These are phyloP conservation scores for Ceratobasidium sp. DNA, from an alignment of 1,284 basidiomycete species.

Conservation along the genomic window DNA sequence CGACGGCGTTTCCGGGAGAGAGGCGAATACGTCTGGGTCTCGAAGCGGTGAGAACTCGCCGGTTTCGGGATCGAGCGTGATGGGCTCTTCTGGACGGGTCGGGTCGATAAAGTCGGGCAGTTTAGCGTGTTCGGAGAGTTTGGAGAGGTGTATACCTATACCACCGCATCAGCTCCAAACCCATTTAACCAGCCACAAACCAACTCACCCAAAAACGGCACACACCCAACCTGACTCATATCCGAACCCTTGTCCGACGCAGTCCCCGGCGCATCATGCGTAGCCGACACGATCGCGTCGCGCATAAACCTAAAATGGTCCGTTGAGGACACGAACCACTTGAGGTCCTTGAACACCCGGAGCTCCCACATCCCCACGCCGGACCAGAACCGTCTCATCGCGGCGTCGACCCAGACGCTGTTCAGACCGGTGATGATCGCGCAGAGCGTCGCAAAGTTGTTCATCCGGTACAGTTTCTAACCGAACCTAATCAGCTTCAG, in stretches of 20 bases:
- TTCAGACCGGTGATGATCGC: slow-evolving; percentile 86
- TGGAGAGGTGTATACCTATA: slow-evolving; percentile 81
- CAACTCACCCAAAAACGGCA: slow-evolving; percentile 81
- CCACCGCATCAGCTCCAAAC: slow-evolving; percentile 37
- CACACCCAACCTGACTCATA: slow-evolving; percentile 65
- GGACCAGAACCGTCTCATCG: slow-evolving; percentile 77
- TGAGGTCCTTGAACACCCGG: slow-evolving; percentile 82
- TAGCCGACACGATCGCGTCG: slow-evolving; percentile 63
- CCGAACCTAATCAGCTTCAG: neutral
- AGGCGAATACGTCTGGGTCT: slow-evolving; percentile 80
- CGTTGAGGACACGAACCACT: slow-evolving; percentile 73
- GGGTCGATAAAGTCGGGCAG: slow-evolving; percentile 87
- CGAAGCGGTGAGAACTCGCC: slow-evolving; percentile 74
- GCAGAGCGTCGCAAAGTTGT: slow-evolving; percentile 84
- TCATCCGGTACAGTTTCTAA: slow-evolving; percentile 85
- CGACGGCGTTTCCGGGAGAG: slow-evolving; percentile 75
- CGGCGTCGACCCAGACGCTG: slow-evolving; percentile 76
- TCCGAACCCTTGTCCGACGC: slow-evolving; percentile 9
- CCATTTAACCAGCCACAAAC: neutral
- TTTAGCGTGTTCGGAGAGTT: slow-evolving; percentile 73
- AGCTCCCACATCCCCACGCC: slow-evolving; percentile 79
- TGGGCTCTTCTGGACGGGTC: slow-evolving; percentile 76
- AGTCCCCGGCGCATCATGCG: slow-evolving; percentile 20
- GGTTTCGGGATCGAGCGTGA: slow-evolving; percentile 72
- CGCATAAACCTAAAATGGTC: slow-evolving; percentile 85